Evolutionary conservation across 495 filamentous ascomycete species (phyloP), one percentile per base, ranked within the genome.

Genomic region (Aspergillus diversus): DNA sequence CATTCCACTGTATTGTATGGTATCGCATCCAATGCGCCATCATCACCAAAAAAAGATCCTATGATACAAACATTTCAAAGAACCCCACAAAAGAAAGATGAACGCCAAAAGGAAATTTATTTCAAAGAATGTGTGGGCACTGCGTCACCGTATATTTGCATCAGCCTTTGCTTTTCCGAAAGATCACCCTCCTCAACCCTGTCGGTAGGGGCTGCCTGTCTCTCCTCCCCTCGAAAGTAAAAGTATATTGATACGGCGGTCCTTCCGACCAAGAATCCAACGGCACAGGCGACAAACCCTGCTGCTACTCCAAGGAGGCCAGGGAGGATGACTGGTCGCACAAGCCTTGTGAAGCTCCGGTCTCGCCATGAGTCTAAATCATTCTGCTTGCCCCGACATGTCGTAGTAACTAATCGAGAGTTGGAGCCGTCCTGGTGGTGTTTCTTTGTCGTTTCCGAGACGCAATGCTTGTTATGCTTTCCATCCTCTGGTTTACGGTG

Each of bases 181-280:
- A 39, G 4, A 12, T 13, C n/a, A 2, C 7, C n/a, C 15, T 60
- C 57, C 48, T 52, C 47, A 5, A 27, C 16, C 1, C 8, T 11
- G 3, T 43, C 11, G 8, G n/a, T 8, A 11, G 39, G 5, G 13
- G 32, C 6, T 11, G 42, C 27, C 9, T n/a, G 17, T 34, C 33
- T 42, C 21, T 11, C 59, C 33, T 9, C 33, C n/a, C 32, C 17
- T 3, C 15, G 32, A 17, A 21, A 31, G 21, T 27, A 67, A 9
- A 58, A 46, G 33, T 68, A 77, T 0, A 82, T 43, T 17, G 72
- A 73, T 46, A 79, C 74, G 37, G 72, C 54, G 0, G 73, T 33
- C 50, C 74, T 72, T 7, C 80, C 80, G 11, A 80, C 39, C 16
- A 79, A 35, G 68, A 80, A 81, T 7, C 80, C 80, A 0, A 79